Evolutionary conservation across 768 basidiomycete genomes (phyloP), one percentile per base, ranked within the genome.

Genomic region (Termitomyces sp.): DNA sequence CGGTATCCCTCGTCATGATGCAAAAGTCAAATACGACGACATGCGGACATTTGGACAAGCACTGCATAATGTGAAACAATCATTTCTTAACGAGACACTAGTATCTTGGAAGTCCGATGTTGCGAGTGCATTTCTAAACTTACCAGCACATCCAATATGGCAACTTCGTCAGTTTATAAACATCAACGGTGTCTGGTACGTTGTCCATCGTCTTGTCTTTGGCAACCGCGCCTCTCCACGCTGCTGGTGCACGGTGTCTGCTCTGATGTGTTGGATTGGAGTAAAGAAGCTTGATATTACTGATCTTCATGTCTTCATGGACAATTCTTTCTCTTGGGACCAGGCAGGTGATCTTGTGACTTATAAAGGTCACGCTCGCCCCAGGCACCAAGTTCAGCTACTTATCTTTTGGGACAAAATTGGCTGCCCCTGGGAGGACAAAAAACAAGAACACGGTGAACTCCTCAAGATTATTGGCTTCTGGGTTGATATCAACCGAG

Each of bases 91-190:
- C 1, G 58, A 63, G 20, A 68, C 62, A 0, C 13, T 69, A 2
- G 43, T 66, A 9, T 51, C 63, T 8, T 71, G 63, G 56, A 74
- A 73, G 38, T 63, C 63, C 7, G 67, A 74, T 40, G 64, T 74
- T 4, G 40, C 65, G 1, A 59, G 63, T 6, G 73, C 73, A 0
- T 76, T 71, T 53, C 66, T 68, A 2, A 71, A 63, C 43, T 59
- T 73, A 0, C 71, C 71, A 4, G 63, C 64, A 4, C 69, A 74
- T 53, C 72, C 71, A 9, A 8, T 71, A 20, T 76, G 68, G 67
- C 73, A 76, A 46, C 43, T 72, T 0, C 58, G 60, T 20, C 74
- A 75, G 46, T 63, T 73, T 13, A 57, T 72, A 26, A 26, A 26
- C 4, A 26, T 26, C 4, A 4, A 26, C 4, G 2, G 4, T 2